Conservation (phyloP, 805 yeast species). For the Spathaspora boniae region DNA sequence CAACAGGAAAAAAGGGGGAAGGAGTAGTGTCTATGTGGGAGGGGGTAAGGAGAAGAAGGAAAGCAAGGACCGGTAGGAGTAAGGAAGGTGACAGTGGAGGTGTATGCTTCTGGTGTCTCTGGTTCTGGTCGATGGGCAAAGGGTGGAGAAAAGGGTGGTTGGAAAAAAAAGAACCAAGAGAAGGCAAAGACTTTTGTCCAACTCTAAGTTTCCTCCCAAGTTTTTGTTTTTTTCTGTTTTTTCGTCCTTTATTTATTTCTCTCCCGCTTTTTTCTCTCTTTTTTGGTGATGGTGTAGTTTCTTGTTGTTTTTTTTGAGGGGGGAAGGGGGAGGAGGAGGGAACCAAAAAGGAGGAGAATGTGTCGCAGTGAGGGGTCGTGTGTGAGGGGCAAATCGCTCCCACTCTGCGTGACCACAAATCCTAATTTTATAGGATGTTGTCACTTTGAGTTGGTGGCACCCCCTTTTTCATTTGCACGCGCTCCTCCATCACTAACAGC, state of each 20-base stretch:
- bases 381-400: too few species aligned
- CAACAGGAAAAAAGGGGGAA: background rate
- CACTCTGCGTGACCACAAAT: too few species aligned
- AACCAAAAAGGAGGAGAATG: too few species aligned
- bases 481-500: too few species aligned
- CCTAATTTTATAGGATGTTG: too few species aligned
- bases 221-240: constrained; percentile 1
- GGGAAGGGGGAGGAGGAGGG: too few species aligned
- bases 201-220: background rate
- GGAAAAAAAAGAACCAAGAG: background rate
- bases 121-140: background rate
- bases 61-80: background rate
- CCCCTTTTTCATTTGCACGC: too few species aligned
- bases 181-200: too few species aligned
- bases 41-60: background rate
- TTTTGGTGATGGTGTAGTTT: constrained; percentile 1
- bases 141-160: background rate
- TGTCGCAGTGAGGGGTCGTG: too few species aligned
- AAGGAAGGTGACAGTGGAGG: background rate
- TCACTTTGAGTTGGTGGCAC: too few species aligned
- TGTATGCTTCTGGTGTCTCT: background rate
- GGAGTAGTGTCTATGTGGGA: background rate
- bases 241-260: background rate
- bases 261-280: constrained; percentile 1
- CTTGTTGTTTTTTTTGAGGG: constrained; percentile 1